Evolutionary conservation across 2,329 filamentous ascomycete genomes (phyloP).

Genomic region (Magnaporthiopsis incrustans): DNA sequence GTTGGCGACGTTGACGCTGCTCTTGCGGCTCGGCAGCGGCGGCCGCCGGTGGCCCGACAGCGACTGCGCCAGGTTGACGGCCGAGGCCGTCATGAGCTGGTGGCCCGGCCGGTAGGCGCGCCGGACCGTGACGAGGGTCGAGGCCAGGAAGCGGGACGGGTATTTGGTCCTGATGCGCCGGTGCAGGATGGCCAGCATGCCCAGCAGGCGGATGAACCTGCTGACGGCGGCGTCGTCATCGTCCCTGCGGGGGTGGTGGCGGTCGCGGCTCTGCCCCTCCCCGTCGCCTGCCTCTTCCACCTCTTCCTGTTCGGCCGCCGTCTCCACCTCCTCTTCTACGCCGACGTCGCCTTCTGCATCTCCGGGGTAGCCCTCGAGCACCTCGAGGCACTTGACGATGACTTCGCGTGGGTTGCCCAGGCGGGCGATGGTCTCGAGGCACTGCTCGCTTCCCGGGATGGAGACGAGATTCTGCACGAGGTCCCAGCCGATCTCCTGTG

Average conservation of each 20-base stretch:
- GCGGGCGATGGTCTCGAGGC: conserved; percentile 65
- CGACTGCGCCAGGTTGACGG: conserved; percentile 63
- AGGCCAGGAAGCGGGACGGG: conserved; percentile 70
- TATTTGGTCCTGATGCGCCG: conserved; percentile 67
- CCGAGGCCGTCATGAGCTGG: conserved; percentile 60
- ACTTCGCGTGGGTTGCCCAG: conserved; percentile 76
- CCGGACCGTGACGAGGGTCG: conserved; percentile 65
- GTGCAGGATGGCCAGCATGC: conserved; percentile 66
- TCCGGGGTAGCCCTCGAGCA: conserved; percentile 52
- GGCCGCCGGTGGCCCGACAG: conserved; percentile 61
- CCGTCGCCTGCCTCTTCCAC: conserved; percentile 13
- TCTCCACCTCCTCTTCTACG: conserved; percentile 13
- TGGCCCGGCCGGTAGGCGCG: conserved; percentile 55
- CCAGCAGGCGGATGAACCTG: conserved; percentile 58
- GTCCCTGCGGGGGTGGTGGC: conserved; percentile 14
- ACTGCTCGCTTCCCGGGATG: conserved; percentile 59
- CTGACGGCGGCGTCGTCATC: conserved; percentile 16
- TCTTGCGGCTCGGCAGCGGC: conserved; percentile 49
- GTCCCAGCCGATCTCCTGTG: conserved; percentile 77
- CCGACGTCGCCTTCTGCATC: conserved; percentile 30
- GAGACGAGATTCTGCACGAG: conserved; percentile 66
- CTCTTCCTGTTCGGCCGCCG: not conserved
- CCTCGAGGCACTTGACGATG: conserved; percentile 71
- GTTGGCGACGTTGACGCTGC: conserved; percentile 47
- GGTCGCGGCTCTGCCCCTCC: no score